Evolutionary conservation across 2,329 filamentous ascomycete species (phyloP).

Genomic region (Trichoderma oligosporum): DNA sequence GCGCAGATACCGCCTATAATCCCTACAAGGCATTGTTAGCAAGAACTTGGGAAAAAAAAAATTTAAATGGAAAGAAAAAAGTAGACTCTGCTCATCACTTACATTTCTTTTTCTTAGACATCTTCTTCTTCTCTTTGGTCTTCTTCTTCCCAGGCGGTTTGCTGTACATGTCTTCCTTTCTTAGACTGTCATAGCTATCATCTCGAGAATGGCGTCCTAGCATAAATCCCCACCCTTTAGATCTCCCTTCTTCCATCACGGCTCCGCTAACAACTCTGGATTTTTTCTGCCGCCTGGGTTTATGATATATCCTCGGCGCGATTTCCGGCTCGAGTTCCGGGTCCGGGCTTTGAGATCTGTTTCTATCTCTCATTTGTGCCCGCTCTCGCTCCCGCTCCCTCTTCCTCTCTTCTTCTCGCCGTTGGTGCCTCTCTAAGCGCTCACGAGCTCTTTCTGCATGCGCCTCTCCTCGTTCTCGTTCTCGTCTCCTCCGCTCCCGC

Average conservation of each 20-base stretch:
- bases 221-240: constrained; percentile 23
- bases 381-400: constrained; percentile 24
- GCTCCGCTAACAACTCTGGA: constrained; percentile 67
- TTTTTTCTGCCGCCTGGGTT: constrained; percentile 42
- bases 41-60: background rate
- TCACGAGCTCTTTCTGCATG: constrained; percentile 20
- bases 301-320: constrained; percentile 31
- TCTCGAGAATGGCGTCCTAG: constrained; percentile 34
- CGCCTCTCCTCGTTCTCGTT: constrained; percentile 16
- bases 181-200: constrained; percentile 45
- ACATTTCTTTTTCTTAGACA: constrained; percentile 61
- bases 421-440: constrained; percentile 20
- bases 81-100: constrained; percentile 29
- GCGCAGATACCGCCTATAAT: constrained; percentile 53
- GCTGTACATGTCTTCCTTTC: constrained; percentile 46
- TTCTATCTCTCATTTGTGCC: constrained; percentile 23
- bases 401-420: constrained; percentile 20
- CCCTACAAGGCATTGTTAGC: constrained; percentile 38
- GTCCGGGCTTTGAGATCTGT: constrained; percentile 22
- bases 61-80: background rate
- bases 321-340: constrained; percentile 23
- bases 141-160: constrained; percentile 43
- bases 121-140: constrained; percentile 55
- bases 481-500: constrained; percentile 26
- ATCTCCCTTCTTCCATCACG: constrained; percentile 63